Percentiles rank a stretch among this genome's conserved stretches.
Conservation (phyloP, 2,329 filamentous ascomycete species). For the Cordyceps pruinosa region DNA sequence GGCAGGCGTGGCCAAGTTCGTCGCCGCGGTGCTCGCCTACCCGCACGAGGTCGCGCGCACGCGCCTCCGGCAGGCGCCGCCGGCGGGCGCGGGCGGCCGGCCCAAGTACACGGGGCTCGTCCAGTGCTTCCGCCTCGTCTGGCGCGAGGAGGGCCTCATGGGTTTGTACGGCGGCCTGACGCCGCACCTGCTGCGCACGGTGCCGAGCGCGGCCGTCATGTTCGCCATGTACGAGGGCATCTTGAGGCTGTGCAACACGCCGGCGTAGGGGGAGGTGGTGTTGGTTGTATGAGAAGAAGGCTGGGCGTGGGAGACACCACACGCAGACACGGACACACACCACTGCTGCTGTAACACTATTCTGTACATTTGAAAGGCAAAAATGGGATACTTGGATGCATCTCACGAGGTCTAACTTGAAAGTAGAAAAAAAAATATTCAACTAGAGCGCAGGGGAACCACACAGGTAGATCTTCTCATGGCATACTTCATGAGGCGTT, state of each 20-base stretch:
- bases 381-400: neutral
- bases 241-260: slow-evolving; percentile 39
- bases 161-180: slow-evolving; percentile 87
- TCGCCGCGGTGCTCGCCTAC: slow-evolving; percentile 80
- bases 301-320: too few relatives aligned
- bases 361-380: neutral
- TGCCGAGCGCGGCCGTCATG: slow-evolving; percentile 92
- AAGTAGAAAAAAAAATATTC: too few relatives aligned
- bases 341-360: slow-evolving; percentile 2
- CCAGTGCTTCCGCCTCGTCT: slow-evolving; percentile 83
- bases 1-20: slow-evolving; percentile 76
- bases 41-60: slow-evolving; percentile 89
- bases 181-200: slow-evolving; percentile 82
- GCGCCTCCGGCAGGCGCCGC: slow-evolving; percentile 77
- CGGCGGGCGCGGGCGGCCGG: slow-evolving; percentile 56
- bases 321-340: too few relatives aligned
- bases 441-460: neutral
- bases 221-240: slow-evolving; percentile 77
- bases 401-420: neutral
- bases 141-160: slow-evolving; percentile 79
- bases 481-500: slow-evolving; percentile 6
- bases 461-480: neutral
- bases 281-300: too few relatives aligned
- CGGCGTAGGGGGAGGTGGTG: slow-evolving; percentile 28
- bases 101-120: slow-evolving; percentile 83